Evolutionary conservation across 1,284 basidiomycete genomes (phyloP), one percentile per base, ranked within the genome.

Genomic region (Sporisorium scitamineum): DNA sequence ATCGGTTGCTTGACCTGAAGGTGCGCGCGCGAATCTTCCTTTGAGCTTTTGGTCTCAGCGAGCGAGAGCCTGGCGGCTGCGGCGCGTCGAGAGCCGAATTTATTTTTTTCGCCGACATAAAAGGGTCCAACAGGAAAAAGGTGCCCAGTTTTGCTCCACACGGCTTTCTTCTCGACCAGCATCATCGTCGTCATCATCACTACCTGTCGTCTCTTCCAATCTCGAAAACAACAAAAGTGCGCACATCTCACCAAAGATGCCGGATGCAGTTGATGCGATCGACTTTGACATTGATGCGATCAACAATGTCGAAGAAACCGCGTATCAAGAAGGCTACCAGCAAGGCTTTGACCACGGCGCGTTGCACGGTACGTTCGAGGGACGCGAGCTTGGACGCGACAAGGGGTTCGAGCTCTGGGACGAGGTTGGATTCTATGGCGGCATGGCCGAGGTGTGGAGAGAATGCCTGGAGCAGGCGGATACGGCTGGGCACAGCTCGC

Each of bases 401-500:
- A 95, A 97, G 84, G 94, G 93, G 0, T 97, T 92, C 85, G 94
- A 96, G 86, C 90, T 97, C 85, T 97, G 95, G 94, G 94, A 97
- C 85, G 96, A 98, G 85, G 89, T 98, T 7, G 95, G 93, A 2
- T 97, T 92, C 84, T 96, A 96, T 84, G 90, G 93, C 80, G 95
- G 94, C 3, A 92, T 92, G 81, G 93, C 94, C 4, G 74, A 81
- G 57, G 89, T 91, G 66, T 97, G 93, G 92, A 53, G 58, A 48
- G 51, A 61, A 20, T 37, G 57, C n/a, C 20, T 78, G 39, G 54
- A 72, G 31, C 72, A 61, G 48, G 63, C 62, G 14, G 67, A 73
- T 29, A 56, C 50, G 37, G 47, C 44, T 16, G 70, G 74, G 4
- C 69, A 57, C 54, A 69, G 53, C 14, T 64, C 71, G 27, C 71